Conservation (phyloP, 2,329 filamentous ascomycete genomes). For the Knufia petricola region DNA sequence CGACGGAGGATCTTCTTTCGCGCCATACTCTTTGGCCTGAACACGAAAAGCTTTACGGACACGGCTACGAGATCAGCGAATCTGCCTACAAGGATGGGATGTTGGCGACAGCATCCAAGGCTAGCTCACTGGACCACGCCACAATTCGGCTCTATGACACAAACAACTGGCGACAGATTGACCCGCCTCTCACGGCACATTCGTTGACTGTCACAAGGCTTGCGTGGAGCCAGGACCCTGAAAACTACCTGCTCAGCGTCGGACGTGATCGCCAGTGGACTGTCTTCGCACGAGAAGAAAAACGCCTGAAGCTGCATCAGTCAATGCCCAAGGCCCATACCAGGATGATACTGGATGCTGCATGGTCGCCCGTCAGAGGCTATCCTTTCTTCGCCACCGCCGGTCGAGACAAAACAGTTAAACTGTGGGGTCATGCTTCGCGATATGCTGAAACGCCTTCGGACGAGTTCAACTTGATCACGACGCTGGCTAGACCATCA, state of each 20-base stretch:
- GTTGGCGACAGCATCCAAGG: slow-evolving; percentile 85
- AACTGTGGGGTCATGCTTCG: slow-evolving; percentile 50
- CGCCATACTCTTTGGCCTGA: slow-evolving; percentile 93
- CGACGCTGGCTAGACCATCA: slow-evolving; percentile 45
- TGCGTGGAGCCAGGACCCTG: slow-evolving; percentile 62
- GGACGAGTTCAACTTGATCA: slow-evolving; percentile 15
- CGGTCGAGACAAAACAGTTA: slow-evolving; percentile 76
- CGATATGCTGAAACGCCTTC: slow-evolving; percentile 23
- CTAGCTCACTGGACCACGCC: slow-evolving; percentile 85
- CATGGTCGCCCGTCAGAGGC: slow-evolving; percentile 57
- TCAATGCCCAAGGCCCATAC: slow-evolving; percentile 76
- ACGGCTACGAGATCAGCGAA: slow-evolving; percentile 92
- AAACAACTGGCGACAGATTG: slow-evolving; percentile 72
- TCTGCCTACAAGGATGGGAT: slow-evolving; percentile 65
- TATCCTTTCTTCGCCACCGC: slow-evolving; percentile 67
- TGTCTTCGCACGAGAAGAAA: slow-evolving; percentile 48
- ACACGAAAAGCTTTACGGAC: slow-evolving; percentile 90
- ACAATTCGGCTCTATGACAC: slow-evolving; percentile 90
- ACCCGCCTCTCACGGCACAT: slow-evolving; percentile 73
- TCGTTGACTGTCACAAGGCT: slow-evolving; percentile 76
- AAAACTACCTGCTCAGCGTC: slow-evolving; percentile 70
- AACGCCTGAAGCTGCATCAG: slow-evolving; percentile 49
- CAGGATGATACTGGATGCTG: slow-evolving; percentile 81
- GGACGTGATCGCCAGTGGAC: slow-evolving; percentile 88
- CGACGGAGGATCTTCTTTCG: slow-evolving; percentile 79